A percentile compares a stretch with the other conserved stretches of the same genome.
These are phyloP conservation scores for Globisporangium sylvaticum DNA, from an alignment of 352 stramenopile species.

Conservation along the genomic window DNA sequence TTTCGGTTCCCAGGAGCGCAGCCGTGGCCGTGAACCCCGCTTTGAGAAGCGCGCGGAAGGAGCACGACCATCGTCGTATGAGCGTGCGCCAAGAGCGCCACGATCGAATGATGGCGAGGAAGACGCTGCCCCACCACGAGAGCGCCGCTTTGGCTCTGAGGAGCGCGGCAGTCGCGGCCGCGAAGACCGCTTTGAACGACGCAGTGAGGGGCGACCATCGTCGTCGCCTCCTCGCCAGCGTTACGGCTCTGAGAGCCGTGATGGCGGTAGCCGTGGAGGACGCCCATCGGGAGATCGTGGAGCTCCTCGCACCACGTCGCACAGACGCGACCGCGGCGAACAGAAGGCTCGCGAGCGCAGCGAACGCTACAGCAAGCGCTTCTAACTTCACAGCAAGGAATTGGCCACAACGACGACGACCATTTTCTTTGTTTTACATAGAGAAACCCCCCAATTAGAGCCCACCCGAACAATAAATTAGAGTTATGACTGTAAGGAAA, in stretches of 20 bases:
- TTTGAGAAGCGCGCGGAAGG: constrained; percentile 7
- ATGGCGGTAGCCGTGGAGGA: neutral
- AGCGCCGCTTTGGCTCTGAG: constrained; percentile 1
- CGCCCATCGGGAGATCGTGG: neutral
- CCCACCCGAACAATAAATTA: constrained; percentile 4
- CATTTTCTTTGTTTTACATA: neutral
- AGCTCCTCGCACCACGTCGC: constrained; percentile 7
- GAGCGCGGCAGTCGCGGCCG: neutral
- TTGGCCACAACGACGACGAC: neutral
- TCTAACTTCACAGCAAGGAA: constrained; percentile 2
- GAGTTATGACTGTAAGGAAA: no score
- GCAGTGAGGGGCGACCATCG: neutral
- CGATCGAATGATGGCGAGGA: neutral
- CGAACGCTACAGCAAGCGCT: constrained; percentile 15
- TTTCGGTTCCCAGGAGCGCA: neutral
- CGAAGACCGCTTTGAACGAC: constrained; percentile 4
- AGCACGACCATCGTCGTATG: neutral
- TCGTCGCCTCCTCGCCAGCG: constrained; percentile 2
- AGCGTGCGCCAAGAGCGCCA: constrained; percentile 1
- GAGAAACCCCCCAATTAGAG: neutral
- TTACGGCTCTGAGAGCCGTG: constrained; percentile 1
- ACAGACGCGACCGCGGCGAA: constrained; percentile 14
- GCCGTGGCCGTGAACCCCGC: neutral
- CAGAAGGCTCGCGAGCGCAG: constrained; percentile 15
- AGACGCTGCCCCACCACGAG: neutral